Evolutionary conservation across 129 eudicot genomes (phyloP).

Genomic region (Flaveria brownii): DNA sequence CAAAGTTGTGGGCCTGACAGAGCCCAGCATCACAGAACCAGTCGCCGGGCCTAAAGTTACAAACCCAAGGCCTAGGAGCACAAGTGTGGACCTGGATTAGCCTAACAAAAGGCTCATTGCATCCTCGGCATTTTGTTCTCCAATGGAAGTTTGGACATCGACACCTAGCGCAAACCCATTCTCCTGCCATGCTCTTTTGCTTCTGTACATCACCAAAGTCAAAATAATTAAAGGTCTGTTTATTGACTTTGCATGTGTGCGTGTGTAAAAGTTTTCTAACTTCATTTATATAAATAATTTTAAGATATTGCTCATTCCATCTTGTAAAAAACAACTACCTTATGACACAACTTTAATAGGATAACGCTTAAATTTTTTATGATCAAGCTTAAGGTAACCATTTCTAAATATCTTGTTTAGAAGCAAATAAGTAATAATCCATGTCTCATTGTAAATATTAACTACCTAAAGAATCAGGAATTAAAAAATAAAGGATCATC

Average conservation of each 20-base stretch:
- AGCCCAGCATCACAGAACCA: conserved; percentile 27
- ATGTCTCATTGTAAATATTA: neutral
- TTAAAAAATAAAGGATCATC: too few species aligned
- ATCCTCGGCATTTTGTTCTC: conserved; percentile 23
- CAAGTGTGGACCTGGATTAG: neutral
- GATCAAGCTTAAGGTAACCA: neutral
- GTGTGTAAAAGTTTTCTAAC: neutral
- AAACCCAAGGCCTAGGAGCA: neutral
- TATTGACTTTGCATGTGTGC: neutral
- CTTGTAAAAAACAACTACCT: neutral
- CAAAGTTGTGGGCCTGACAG: conserved; percentile 34
- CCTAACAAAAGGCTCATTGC: conserved; percentile 1
- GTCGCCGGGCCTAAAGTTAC: conserved; percentile 23
- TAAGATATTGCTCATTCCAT: neutral
- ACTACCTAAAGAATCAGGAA: neutral
- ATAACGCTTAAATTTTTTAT: neutral
- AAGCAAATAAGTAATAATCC: neutral
- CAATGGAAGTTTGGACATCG: conserved; percentile 21
- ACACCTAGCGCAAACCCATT: conserved; percentile 29
- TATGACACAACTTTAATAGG: neutral
- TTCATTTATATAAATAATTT: neutral
- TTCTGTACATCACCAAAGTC: conserved; percentile 4
- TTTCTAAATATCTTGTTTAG: conserved; percentile 7
- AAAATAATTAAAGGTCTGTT: neutral
- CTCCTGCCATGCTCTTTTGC: conserved; percentile 16